Percentiles rank a stretch among this genome's conserved stretches.
These are phyloP conservation scores for Chalaropsis thielavioides DNA, from an alignment of 2,329 filamentous ascomycete species.

Conservation along the genomic window DNA sequence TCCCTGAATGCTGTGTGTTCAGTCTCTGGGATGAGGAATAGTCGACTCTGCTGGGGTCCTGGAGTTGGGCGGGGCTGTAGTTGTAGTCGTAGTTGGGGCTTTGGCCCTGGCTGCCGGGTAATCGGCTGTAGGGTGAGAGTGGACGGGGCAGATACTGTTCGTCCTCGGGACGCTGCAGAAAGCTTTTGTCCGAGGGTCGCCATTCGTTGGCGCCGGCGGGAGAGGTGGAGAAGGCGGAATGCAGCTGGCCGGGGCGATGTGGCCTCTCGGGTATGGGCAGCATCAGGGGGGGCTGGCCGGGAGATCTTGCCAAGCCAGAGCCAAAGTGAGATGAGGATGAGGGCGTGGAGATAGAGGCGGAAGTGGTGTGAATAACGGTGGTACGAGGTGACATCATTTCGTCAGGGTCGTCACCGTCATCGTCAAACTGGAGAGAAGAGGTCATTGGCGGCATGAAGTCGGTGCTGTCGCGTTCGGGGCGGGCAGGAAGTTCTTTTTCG, in stretches of 20 bases:
- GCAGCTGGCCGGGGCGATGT: conserved; percentile 10
- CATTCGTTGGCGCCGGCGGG: conserved; percentile 25
- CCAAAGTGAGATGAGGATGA: conserved; percentile 6
- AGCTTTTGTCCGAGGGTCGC: conserved; percentile 12
- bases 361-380: not conserved
- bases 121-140: conserved; percentile 48
- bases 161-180: conserved; percentile 38
- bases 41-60: conserved; percentile 19
- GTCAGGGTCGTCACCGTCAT: conserved; percentile 32
- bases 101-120: conserved; percentile 30
- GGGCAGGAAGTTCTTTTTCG: conserved; percentile 63
- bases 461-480: conserved; percentile 41
- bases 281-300: conserved; percentile 5
- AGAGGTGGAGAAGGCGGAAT: conserved; percentile 18
- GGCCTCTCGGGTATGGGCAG: conserved; percentile 11
- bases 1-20: conserved; percentile 9
- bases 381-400: conserved; percentile 11
- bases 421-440: conserved; percentile 26
- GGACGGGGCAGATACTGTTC: conserved; percentile 54
- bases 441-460: conserved; percentile 23
- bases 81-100: conserved; percentile 24
- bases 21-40: conserved; percentile 2
- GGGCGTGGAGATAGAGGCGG: not conserved
- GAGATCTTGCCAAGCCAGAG: not conserved
- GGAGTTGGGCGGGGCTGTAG: conserved; percentile 15